These are phyloP conservation scores for Lindgomyces ingoldianus DNA, from an alignment of 495 filamentous ascomycete genomes.

Conservation along the genomic window DNA sequence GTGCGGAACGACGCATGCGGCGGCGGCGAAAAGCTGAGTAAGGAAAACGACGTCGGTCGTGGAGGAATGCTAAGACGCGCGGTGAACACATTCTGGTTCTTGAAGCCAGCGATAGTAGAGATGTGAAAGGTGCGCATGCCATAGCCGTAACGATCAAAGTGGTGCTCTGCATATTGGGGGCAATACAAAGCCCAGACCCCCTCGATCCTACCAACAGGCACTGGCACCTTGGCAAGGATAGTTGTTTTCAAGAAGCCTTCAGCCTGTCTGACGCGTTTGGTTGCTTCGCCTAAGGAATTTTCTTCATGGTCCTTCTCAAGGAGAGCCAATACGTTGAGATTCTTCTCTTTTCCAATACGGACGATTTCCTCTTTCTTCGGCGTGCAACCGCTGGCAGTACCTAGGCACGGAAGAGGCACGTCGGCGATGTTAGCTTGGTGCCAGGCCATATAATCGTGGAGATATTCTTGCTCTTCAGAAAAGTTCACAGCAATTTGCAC, in stretches of 20 bases:
- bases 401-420: constrained; percentile 13
- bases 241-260: constrained; percentile 12
- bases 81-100: constrained; percentile 5
- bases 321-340: background rate
- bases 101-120: constrained; percentile 13
- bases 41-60: constrained; percentile 12
- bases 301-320: background rate
- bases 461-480: constrained; percentile 11
- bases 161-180: constrained; percentile 19
- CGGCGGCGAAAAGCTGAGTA: constrained; percentile 10
- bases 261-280: background rate
- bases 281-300: constrained; percentile 1
- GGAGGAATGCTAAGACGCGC: constrained; percentile 25
- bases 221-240: constrained; percentile 16
- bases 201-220: constrained; percentile 18
- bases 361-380: constrained; percentile 17
- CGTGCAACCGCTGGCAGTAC: constrained; percentile 19
- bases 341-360: constrained; percentile 9
- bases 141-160: constrained; percentile 27
- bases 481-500: constrained; percentile 23
- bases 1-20: constrained; percentile 31
- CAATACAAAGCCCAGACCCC: constrained; percentile 29
- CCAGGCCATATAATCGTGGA: constrained; percentile 5
- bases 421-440: background rate
- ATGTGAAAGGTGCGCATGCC: constrained; percentile 21